Percentiles rank a stretch among this genome's conserved stretches.
These are phyloP conservation scores for Phytomonas sp. DNA, from an alignment of 208 protist genomes.

Conservation along the genomic window DNA sequence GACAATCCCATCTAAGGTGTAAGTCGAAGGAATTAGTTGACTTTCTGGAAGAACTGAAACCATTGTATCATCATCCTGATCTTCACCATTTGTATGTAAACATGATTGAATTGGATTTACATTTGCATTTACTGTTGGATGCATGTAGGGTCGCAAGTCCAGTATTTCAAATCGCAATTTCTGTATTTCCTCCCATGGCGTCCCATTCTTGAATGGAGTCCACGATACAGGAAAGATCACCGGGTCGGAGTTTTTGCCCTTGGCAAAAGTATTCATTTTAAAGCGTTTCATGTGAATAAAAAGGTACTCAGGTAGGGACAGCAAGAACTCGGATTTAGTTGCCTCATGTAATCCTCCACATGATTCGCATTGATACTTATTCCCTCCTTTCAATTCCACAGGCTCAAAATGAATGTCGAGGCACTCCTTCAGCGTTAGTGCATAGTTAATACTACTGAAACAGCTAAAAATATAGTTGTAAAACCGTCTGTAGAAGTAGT, in stretches of 20 bases:
- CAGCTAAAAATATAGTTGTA: slow-evolving; percentile 11
- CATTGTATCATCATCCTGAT: neutral
- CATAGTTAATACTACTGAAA: slow-evolving; percentile 24
- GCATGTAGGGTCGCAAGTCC: slow-evolving; percentile 50
- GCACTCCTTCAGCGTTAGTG: slow-evolving; percentile 80
- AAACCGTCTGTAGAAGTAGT: slow-evolving; percentile 1
- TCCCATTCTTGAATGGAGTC: slow-evolving; percentile 21
- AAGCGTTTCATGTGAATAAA: slow-evolving; percentile 87
- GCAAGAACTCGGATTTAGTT: slow-evolving; percentile 65
- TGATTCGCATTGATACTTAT: slow-evolving; percentile 70
- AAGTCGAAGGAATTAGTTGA: slow-evolving; percentile 30
- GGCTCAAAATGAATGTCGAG: slow-evolving; percentile 84
- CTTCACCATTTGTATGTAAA: neutral
- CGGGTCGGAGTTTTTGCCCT: slow-evolving; percentile 71
- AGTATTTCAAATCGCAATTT: slow-evolving; percentile 36
- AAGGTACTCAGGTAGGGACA: slow-evolving; percentile 74
- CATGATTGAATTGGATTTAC: slow-evolving; percentile 17
- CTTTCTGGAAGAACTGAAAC: neutral
- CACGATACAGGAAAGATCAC: slow-evolving; percentile 79
- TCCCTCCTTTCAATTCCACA: slow-evolving; percentile 45
- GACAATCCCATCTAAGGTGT: slow-evolving; percentile 74
- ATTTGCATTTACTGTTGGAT: slow-evolving; percentile 24
- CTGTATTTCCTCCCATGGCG: neutral
- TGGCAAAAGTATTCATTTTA: slow-evolving; percentile 53
- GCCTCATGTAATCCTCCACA: slow-evolving; percentile 60